phyloP scores from a whole-genome alignment of 2,329 filamentous ascomycete genomes.

The Dendrostoma leiphaemia region DNA sequence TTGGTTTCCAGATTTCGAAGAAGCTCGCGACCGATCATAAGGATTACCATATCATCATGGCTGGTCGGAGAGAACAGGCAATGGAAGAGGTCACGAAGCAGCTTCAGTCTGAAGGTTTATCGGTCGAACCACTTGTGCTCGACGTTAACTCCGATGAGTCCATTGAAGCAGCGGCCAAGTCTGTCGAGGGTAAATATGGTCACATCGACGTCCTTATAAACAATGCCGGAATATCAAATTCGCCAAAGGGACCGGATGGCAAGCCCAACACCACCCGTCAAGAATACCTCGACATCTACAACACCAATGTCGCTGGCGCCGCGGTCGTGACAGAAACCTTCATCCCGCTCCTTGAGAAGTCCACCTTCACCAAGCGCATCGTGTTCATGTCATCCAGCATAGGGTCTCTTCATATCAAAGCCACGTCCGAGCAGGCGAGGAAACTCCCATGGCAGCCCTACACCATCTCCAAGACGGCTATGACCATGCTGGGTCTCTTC shows the following conservation, averaged over 20 bases:
- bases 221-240: slow-evolving; percentile 27
- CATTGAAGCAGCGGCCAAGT: slow-evolving; percentile 33
- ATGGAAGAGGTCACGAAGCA: slow-evolving; percentile 32
- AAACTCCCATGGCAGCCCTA: slow-evolving; percentile 19
- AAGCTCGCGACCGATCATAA: slow-evolving; percentile 34
- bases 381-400: slow-evolving; percentile 26
- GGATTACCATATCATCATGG: slow-evolving; percentile 38
- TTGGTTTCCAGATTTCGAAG: slow-evolving; percentile 40
- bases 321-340: slow-evolving; percentile 29
- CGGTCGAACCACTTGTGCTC: slow-evolving; percentile 36
- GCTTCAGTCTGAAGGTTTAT: slow-evolving; percentile 26
- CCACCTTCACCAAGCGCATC: slow-evolving; percentile 23
- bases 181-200: slow-evolving; percentile 29
- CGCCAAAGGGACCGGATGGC: slow-evolving; percentile 9
- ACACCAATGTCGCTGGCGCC: slow-evolving; percentile 31
- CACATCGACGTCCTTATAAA: slow-evolving; percentile 32
- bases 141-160: slow-evolving; percentile 41
- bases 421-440: background rate
- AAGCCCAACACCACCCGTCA: slow-evolving; percentile 17
- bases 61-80: slow-evolving; percentile 33
- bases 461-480: slow-evolving; percentile 26
- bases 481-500: slow-evolving; percentile 25
- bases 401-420: slow-evolving; percentile 18
- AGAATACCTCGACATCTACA: slow-evolving; percentile 24
- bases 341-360: slow-evolving; percentile 31